These are phyloP conservation scores for Fusarium domesticum DNA, from an alignment of 2,329 filamentous ascomycete species.

Conservation along the genomic window DNA sequence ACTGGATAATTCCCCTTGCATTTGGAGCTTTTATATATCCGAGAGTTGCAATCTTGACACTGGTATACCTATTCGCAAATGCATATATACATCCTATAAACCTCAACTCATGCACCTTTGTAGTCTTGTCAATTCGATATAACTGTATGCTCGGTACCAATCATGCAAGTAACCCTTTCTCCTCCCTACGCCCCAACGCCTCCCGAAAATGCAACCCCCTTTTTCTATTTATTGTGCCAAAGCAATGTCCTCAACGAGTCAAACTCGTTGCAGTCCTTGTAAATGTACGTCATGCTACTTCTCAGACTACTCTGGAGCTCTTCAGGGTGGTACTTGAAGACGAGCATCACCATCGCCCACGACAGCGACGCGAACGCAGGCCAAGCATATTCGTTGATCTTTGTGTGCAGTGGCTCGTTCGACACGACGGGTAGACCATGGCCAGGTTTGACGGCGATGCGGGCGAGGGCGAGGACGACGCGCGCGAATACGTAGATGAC, in stretches of 20 bases:
- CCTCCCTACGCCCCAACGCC: background rate
- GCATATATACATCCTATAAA: no score
- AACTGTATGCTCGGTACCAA: constrained; percentile 5
- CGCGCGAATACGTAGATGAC: constrained; percentile 97
- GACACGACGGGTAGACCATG: constrained; percentile 50
- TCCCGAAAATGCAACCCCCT: background rate
- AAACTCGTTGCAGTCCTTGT: constrained; percentile 84
- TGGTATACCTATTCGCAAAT: no score
- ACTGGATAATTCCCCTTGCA: no score
- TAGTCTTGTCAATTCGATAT: no score
- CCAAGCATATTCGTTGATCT: constrained; percentile 74
- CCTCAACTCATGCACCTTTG: no score
- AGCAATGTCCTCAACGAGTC: constrained; percentile 80
- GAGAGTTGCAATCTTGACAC: no score
- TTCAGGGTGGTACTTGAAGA: constrained; percentile 90
- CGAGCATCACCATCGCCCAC: constrained; percentile 93
- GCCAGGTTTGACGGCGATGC: constrained; percentile 70
- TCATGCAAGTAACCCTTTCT: constrained; percentile 13
- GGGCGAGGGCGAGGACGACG: constrained; percentile 79
- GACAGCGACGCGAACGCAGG: constrained; percentile 85
- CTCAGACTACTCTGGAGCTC: constrained; percentile 86
- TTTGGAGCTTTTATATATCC: no score
- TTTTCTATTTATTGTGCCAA: constrained; percentile 70
- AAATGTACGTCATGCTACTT: constrained; percentile 98
- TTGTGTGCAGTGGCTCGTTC: constrained; percentile 43